Evolutionary conservation across 371 early-diverging fungal genomes (phyloP).

Genomic region (Mortierella sp.): DNA sequence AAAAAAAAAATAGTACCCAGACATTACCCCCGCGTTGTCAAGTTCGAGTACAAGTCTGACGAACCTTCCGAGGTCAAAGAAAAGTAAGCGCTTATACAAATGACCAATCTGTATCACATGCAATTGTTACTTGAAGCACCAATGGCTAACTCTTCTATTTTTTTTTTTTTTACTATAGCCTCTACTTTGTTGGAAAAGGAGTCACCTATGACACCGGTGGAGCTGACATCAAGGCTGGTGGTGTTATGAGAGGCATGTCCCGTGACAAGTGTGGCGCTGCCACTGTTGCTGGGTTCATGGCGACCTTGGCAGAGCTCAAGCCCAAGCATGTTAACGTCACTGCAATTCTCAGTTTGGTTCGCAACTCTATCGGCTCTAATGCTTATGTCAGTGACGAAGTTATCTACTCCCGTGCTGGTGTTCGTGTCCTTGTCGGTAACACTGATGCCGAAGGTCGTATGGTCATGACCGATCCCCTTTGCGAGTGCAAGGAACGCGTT

Average conservation of each 20-base stretch:
- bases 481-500: slow-evolving; percentile 81
- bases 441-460: slow-evolving; percentile 95
- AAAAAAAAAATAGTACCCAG: slow-evolving; percentile 63
- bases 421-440: slow-evolving; percentile 86
- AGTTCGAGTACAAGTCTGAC: slow-evolving; percentile 82
- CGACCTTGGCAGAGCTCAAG: slow-evolving; percentile 73
- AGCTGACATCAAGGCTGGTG: slow-evolving; percentile 87
- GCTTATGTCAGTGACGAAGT: slow-evolving; percentile 88
- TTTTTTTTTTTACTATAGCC: slow-evolving; percentile 51
- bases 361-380: slow-evolving; percentile 87
- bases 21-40: slow-evolving; percentile 85
- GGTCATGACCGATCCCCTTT: slow-evolving; percentile 89
- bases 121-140: neutral
- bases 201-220: slow-evolving; percentile 94
- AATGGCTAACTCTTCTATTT: neutral
- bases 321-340: slow-evolving; percentile 79
- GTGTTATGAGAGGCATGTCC: slow-evolving; percentile 92
- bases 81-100: slow-evolving; percentile 66
- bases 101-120: neutral
- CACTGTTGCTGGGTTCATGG: slow-evolving; percentile 86
- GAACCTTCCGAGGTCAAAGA: slow-evolving; percentile 84
- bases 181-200: slow-evolving; percentile 93
- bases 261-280: slow-evolving; percentile 94
- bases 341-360: slow-evolving; percentile 80
- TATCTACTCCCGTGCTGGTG: slow-evolving; percentile 82